Conservation (phyloP, 495 filamentous ascomycete species). For the Talaromyces ruber region DNA sequence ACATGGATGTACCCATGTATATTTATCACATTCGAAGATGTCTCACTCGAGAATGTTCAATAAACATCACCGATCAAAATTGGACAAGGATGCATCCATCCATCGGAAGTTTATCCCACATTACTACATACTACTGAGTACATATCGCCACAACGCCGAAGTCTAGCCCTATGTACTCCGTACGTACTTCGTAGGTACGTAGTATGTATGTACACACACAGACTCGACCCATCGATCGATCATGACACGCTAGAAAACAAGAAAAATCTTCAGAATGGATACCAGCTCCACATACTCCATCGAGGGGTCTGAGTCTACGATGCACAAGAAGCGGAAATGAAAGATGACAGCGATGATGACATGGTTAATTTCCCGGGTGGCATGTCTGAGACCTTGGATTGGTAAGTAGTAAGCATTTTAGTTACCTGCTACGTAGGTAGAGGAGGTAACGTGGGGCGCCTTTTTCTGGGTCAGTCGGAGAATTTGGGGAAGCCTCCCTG, state of each 20-base stretch:
- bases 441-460: neutral
- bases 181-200: neutral
- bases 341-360: neutral
- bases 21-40: neutral
- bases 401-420: too few relatives aligned
- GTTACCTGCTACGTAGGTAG: neutral
- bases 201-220: neutral
- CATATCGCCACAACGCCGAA: too few relatives aligned
- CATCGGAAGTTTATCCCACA: too few relatives aligned
- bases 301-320: too few relatives aligned
- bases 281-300: too few relatives aligned
- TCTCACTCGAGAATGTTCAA: neutral
- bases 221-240: neutral
- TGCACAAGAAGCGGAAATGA: neutral
- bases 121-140: too few relatives aligned
- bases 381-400: neutral
- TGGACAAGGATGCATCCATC: too few relatives aligned
- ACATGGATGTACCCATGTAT: neutral
- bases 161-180: neutral
- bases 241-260: neutral
- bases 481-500: neutral
- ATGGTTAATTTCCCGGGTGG: neutral
- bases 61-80: too few relatives aligned
- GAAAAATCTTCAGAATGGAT: neutral
- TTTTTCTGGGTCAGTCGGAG: neutral